phyloP scores from a whole-genome alignment of 208 protist species.

The Herpetomonas muscarum region DNA sequence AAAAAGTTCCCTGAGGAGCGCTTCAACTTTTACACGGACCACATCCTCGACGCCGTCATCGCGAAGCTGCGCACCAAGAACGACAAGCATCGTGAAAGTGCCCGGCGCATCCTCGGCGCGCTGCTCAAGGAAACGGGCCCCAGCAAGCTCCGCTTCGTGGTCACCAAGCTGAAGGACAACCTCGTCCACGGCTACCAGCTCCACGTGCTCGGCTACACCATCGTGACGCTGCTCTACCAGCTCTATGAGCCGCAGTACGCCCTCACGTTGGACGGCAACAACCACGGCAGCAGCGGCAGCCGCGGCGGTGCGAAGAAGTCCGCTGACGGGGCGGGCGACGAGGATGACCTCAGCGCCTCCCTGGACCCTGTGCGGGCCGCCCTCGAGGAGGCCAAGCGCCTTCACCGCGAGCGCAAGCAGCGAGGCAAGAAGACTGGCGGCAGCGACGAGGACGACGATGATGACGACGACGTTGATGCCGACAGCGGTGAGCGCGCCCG shows the following conservation, averaged over 20 bases:
- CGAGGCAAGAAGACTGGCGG: background rate
- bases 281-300: background rate
- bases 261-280: conserved; percentile 6
- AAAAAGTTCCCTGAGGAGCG: conserved; percentile 72
- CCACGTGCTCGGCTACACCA: conserved; percentile 89
- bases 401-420: conserved; percentile 1
- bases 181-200: conserved; percentile 90
- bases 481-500: conserved; percentile 1
- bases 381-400: conserved; percentile 10
- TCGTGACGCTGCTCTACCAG: conserved; percentile 84
- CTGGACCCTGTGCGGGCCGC: conserved; percentile 4
- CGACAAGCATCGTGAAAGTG: conserved; percentile 83
- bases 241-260: conserved; percentile 81
- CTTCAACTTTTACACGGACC: conserved; percentile 71
- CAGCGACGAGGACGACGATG: conserved; percentile 6
- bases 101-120: conserved; percentile 69
- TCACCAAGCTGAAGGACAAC: conserved; percentile 83
- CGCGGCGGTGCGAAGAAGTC: conserved; percentile 8
- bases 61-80: conserved; percentile 86
- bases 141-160: conserved; percentile 72
- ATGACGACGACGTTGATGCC: conserved; percentile 11
- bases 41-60: conserved; percentile 76
- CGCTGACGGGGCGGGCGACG: conserved; percentile 32
- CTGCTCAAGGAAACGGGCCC: conserved; percentile 83
- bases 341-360: conserved; percentile 23